Percentiles rank a stretch among this genome's conserved stretches.
Conservation (phyloP, 164 flowering plant species). For the Chloranthus sessilifolius region DNA sequence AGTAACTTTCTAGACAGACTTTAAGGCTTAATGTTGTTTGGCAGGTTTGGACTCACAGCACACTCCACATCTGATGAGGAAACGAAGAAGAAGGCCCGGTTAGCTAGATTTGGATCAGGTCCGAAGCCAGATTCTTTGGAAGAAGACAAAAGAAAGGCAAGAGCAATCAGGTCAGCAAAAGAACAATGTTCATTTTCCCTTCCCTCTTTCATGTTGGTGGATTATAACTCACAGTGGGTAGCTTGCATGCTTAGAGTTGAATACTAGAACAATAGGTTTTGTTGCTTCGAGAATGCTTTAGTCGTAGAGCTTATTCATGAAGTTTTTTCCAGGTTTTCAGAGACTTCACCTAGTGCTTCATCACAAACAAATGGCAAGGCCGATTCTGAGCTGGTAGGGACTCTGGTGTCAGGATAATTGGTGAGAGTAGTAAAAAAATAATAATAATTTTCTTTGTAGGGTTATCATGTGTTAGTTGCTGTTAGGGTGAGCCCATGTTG, state of each 20-base stretch:
- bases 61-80: slow-evolving; percentile 51
- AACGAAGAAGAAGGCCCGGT: slow-evolving; percentile 87
- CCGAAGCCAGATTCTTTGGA: slow-evolving; percentile 50
- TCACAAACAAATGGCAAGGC: slow-evolving; percentile 42
- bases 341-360: slow-evolving; percentile 21
- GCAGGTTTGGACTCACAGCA: slow-evolving; percentile 66
- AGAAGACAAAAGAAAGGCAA: slow-evolving; percentile 88
- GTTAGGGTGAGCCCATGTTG: background rate
- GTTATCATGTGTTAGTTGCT: too few species aligned
- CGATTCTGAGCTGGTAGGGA: slow-evolving; percentile 28
- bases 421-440: too few species aligned
- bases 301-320: background rate
- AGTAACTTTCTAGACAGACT: slow-evolving; percentile 8
- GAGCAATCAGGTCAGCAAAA: slow-evolving; percentile 62
- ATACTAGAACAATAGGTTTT: background rate
- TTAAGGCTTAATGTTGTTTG: slow-evolving; percentile 12
- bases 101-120: slow-evolving; percentile 55
- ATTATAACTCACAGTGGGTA: background rate
- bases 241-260: background rate
- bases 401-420: background rate
- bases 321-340: slow-evolving; percentile 39
- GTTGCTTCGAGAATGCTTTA: background rate
- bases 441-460: too few species aligned
- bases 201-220: background rate
- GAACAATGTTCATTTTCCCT: background rate